Evolutionary conservation across 495 filamentous ascomycete genomes (phyloP).

Genomic region (Penicillium argentinense): DNA sequence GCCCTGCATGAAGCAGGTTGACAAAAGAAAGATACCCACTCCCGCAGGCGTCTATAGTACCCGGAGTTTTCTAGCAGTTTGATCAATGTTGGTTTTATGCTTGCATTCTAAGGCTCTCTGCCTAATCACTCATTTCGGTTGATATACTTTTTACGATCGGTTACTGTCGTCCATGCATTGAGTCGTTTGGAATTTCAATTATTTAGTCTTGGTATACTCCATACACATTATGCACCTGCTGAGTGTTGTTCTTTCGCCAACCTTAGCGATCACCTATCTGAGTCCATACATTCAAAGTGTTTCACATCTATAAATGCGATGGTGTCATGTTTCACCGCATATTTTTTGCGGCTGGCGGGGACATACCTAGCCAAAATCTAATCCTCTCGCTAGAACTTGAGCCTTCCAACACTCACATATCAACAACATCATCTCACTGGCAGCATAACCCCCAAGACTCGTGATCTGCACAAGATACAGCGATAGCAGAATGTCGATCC

Average conservation of each 20-base stretch:
- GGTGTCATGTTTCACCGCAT: too few relatives aligned
- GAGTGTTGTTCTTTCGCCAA: too few relatives aligned
- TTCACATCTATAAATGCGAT: too few relatives aligned
- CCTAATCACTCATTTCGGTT: background rate
- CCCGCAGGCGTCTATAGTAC: background rate
- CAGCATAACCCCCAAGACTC: background rate
- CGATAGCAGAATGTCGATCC: constrained; percentile 7
- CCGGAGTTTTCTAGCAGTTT: background rate
- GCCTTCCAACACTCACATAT: background rate
- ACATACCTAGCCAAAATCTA: background rate
- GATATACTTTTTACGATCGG: too few relatives aligned
- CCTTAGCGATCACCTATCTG: too few relatives aligned
- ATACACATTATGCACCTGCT: too few relatives aligned
- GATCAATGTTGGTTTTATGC: background rate
- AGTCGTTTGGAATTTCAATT: too few relatives aligned
- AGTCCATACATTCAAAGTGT: background rate
- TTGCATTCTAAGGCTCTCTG: background rate
- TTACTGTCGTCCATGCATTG: too few relatives aligned
- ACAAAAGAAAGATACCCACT: background rate
- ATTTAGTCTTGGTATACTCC: background rate
- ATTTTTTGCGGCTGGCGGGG: too few relatives aligned
- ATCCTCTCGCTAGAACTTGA: background rate
- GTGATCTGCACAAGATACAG: background rate
- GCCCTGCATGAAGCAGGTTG: background rate
- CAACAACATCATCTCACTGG: background rate